Evolutionary conservation across 2,329 filamentous ascomycete species (phyloP).

Genomic region (Pseudogymnoascus sp.): DNA sequence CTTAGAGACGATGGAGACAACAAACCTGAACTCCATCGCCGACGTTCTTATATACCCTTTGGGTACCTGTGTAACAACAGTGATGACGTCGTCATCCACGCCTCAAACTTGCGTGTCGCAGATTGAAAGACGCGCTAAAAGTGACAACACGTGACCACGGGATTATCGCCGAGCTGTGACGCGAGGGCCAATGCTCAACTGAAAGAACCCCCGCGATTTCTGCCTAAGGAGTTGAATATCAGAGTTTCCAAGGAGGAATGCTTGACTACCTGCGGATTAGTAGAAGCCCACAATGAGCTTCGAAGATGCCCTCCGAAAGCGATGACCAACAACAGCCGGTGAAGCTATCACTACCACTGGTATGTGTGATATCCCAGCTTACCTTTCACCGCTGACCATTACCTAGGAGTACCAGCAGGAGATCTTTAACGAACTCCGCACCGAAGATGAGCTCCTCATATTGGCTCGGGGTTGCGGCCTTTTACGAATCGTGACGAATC

Average conservation of each 20-base stretch:
- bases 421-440: slow-evolving; percentile 81
- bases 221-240: neutral
- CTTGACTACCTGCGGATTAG: neutral
- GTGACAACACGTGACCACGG: neutral
- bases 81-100: slow-evolving; percentile 4
- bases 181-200: neutral
- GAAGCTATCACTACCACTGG: slow-evolving; percentile 72
- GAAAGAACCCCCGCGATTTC: neutral
- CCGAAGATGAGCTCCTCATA: slow-evolving; percentile 89
- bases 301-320: slow-evolving; percentile 27
- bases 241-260: neutral
- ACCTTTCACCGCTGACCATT: slow-evolving; percentile 13
- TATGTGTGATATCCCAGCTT: slow-evolving; percentile 29
- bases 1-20: neutral
- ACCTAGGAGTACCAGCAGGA: slow-evolving; percentile 81
- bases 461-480: slow-evolving; percentile 88
- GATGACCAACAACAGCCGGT: slow-evolving; percentile 54
- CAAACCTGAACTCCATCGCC: neutral
- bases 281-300: slow-evolving; percentile 7
- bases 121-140: neutral
- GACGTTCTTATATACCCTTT: slow-evolving; percentile 5
- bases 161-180: neutral
- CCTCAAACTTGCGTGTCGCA: slow-evolving; percentile 5
- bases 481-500: slow-evolving; percentile 85
- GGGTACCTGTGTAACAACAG: neutral